These are phyloP conservation scores for Pelagomonas calceolata DNA, from an alignment of 108 stramenopile genomes.

Conservation along the genomic window DNA sequence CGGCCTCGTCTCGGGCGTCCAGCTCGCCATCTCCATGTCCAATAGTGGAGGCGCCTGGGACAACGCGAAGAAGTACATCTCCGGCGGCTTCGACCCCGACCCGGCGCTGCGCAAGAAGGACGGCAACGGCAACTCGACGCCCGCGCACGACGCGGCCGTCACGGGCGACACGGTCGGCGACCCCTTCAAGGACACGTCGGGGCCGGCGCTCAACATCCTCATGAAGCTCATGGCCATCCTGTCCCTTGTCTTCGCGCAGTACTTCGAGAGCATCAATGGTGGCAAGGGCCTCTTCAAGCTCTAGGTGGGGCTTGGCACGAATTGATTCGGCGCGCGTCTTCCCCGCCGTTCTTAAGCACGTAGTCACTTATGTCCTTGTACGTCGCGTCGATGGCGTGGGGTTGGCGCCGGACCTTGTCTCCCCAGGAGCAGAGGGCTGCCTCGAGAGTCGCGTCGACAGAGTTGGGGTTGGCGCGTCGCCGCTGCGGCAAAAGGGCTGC, in stretches of 20 bases:
- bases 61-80: constrained; percentile 70
- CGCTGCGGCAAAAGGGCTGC: no score
- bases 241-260: constrained; percentile 88
- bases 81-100: constrained; percentile 42
- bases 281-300: constrained; percentile 64
- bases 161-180: constrained; percentile 93
- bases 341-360: no score
- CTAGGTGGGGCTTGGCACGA: no score
- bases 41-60: constrained; percentile 74
- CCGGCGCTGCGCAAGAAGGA: constrained; percentile 57
- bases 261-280: constrained; percentile 79
- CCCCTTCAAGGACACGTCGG: constrained; percentile 74
- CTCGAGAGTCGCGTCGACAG: no score
- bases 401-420: no score
- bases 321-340: no score
- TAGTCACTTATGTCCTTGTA: no score
- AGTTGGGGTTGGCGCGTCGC: no score
- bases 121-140: constrained; percentile 58
- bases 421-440: no score
- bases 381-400: no score
- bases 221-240: constrained; percentile 98
- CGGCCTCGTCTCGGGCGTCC: constrained; percentile 71
- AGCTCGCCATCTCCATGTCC: constrained; percentile 63
- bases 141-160: constrained; percentile 81
- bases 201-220: constrained; percentile 82